These are phyloP conservation scores for Oryza rufipogon DNA, from an alignment of 176 grass and related monocot species.

Conservation along the genomic window DNA sequence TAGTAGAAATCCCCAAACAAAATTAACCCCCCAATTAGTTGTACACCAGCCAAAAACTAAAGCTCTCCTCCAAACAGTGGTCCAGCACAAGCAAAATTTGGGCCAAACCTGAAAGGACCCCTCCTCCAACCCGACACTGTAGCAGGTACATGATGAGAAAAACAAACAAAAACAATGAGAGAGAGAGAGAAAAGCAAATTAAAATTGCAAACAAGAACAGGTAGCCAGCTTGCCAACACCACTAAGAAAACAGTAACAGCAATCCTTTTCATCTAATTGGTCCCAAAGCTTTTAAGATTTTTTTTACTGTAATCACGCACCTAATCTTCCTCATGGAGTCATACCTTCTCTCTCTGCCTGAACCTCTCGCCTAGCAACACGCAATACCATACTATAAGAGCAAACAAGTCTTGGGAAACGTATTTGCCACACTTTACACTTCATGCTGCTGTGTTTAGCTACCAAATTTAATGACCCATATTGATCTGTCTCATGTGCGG, in stretches of 20 bases:
- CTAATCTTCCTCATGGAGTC: constrained; percentile 24
- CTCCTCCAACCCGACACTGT: constrained; percentile 3
- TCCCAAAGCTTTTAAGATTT: background rate
- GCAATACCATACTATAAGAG: constrained; percentile 15
- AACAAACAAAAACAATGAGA: background rate
- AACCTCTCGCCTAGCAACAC: constrained; percentile 23
- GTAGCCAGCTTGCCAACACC: no score
- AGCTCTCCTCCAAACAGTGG: constrained; percentile 18
- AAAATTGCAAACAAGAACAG: no score
- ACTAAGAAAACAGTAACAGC: background rate
- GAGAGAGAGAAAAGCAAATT: background rate
- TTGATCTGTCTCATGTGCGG: background rate
- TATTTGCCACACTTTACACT: constrained; percentile 41
- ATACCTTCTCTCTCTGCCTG: constrained; percentile 33
- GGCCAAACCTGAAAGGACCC: constrained; percentile 29
- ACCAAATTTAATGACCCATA: background rate
- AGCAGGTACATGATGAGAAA: background rate
- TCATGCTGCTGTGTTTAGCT: background rate
- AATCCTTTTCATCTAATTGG: background rate
- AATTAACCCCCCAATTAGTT: background rate
- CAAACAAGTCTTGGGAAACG: constrained; percentile 12
- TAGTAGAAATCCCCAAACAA: constrained; percentile 11
- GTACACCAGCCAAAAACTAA: constrained; percentile 32
- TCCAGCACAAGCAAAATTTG: background rate
- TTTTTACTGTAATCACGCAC: background rate